Percentiles rank a stretch among this genome's conserved stretches.
Conservation (phyloP, 2,329 filamentous ascomycete genomes). For the Penicillium palitans region DNA sequence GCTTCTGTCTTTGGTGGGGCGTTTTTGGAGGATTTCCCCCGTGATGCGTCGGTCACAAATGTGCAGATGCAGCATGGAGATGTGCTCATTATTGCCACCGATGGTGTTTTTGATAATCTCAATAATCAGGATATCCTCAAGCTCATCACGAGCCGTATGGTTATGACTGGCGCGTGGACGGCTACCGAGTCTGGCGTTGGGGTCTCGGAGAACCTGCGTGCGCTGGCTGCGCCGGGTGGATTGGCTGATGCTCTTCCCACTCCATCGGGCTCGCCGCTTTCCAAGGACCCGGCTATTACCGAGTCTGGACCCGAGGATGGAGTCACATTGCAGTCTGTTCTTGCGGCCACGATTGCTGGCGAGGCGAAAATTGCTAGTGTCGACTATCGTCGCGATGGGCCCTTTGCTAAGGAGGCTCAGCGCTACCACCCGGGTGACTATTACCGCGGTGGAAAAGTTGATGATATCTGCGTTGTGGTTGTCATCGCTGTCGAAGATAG, state of each 20-base stretch:
- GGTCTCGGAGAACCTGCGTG: constrained; percentile 61
- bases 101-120: constrained; percentile 95
- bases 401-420: constrained; percentile 93
- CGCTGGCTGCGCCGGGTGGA: constrained; percentile 53
- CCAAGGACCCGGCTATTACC: constrained; percentile 11
- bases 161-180: constrained; percentile 71
- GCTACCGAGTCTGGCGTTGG: constrained; percentile 61
- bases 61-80: constrained; percentile 84
- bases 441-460: constrained; percentile 89
- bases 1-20: constrained; percentile 80
- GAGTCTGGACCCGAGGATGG: constrained; percentile 17
- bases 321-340: constrained; percentile 69
- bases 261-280: constrained; percentile 11
- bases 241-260: constrained; percentile 32
- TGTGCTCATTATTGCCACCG: constrained; percentile 88
- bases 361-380: constrained; percentile 83
- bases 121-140: constrained; percentile 85
- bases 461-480: constrained; percentile 89
- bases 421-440: constrained; percentile 81
- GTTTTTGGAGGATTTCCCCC: constrained; percentile 78
- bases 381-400: constrained; percentile 79
- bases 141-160: constrained; percentile 76
- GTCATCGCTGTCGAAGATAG: constrained; percentile 69
- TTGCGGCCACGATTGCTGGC: constrained; percentile 76
- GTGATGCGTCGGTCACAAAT: constrained; percentile 76